phyloP scores from a whole-genome alignment of 179 eudicot species.

The Dionaea muscipula region DNA sequence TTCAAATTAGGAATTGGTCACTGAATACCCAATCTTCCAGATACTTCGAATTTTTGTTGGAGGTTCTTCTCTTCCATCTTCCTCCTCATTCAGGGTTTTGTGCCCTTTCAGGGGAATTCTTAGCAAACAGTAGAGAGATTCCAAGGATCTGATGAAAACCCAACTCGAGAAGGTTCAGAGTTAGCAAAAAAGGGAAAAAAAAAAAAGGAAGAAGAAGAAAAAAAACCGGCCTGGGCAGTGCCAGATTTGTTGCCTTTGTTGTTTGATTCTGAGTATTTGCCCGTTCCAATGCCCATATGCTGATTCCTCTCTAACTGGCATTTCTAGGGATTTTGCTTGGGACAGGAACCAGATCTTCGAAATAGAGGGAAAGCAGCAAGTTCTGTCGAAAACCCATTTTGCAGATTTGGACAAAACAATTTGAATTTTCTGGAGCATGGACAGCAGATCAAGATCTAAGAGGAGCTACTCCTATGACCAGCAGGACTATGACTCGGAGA shows the following conservation, averaged over 20 bases:
- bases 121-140: neutral
- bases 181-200: too few species aligned
- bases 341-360: neutral
- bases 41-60: too few species aligned
- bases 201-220: too few species aligned
- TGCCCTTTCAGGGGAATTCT: neutral
- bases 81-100: too few species aligned
- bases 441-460: constrained; percentile 93
- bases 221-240: neutral
- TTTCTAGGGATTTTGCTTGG: neutral
- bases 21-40: too few species aligned
- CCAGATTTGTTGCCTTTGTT: neutral
- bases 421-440: constrained; percentile 5
- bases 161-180: neutral
- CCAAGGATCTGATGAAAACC: neutral
- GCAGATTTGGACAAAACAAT: neutral
- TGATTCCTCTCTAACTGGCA: neutral
- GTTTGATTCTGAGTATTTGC: neutral
- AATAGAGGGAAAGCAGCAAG: neutral
- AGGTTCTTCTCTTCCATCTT: too few species aligned
- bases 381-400: neutral
- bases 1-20: too few species aligned
- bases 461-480: constrained; percentile 62
- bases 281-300: neutral
- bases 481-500: constrained; percentile 68